phyloP scores from a whole-genome alignment of 805 yeast species.

The Monosporozyma yasuniensis region DNA sequence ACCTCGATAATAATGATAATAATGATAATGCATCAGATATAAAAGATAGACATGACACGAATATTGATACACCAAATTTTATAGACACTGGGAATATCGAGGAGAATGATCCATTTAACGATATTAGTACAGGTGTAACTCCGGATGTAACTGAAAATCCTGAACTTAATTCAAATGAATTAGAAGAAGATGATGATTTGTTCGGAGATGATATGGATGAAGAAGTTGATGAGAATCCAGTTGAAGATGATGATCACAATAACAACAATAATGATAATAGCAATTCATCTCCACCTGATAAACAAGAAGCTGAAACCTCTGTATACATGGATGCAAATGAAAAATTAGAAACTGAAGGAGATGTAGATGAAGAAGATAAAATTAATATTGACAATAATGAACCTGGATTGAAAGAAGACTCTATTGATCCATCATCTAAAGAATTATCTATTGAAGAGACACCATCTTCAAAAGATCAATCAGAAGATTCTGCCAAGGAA shows the following conservation, averaged over 20 bases:
- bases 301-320: background rate
- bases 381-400: background rate
- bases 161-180: background rate
- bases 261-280: too few species aligned
- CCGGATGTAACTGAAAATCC: background rate
- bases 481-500: background rate
- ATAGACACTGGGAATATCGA: too few species aligned
- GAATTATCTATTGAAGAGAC: background rate
- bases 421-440: background rate
- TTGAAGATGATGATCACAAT: background rate
- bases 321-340: background rate
- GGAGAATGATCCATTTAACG: background rate
- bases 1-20: too few species aligned
- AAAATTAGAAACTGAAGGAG: background rate
- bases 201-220: slow-evolving; percentile 2
- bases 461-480: background rate
- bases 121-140: background rate
- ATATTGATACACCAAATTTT: background rate
- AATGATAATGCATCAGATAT: background rate
- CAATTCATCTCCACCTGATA: background rate
- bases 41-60: background rate
- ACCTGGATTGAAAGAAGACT: background rate
- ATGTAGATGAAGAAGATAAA: background rate
- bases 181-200: background rate
- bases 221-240: background rate